These are phyloP conservation scores for Cladosporium austrohemisphaericum DNA, from an alignment of 2,329 filamentous ascomycete species.

Conservation along the genomic window DNA sequence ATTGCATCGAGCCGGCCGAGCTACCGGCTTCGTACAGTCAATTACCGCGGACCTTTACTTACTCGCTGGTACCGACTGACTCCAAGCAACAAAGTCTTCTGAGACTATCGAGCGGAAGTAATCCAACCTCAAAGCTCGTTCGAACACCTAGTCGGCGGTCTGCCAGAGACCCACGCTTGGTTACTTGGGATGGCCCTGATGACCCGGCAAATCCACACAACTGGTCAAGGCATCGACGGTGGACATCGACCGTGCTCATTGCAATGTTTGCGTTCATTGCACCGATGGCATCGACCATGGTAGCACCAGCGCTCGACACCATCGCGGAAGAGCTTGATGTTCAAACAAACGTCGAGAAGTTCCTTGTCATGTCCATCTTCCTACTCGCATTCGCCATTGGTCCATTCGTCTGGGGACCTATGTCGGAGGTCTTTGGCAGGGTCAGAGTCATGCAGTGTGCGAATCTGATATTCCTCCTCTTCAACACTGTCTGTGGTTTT, in stretches of 20 bases:
- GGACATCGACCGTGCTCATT: slow-evolving; percentile 41
- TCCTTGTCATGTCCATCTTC: slow-evolving; percentile 33
- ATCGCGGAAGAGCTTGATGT: slow-evolving; percentile 28
- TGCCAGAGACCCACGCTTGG: slow-evolving; percentile 30
- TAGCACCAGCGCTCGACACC: slow-evolving; percentile 29
- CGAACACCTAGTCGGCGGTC: slow-evolving; percentile 4
- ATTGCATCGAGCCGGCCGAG: not conserved
- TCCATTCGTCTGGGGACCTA: slow-evolving; percentile 29
- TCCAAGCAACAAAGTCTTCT: not conserved
- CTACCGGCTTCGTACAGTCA: not conserved
- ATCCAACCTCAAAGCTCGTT: not conserved
- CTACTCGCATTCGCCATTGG: slow-evolving; percentile 30
- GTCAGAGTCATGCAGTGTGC: slow-evolving; percentile 29
- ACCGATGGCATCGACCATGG: slow-evolving; percentile 32
- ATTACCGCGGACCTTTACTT: not conserved
- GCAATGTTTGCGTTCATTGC: slow-evolving; percentile 33
- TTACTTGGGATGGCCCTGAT: slow-evolving; percentile 40
- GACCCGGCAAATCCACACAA: slow-evolving; percentile 43
- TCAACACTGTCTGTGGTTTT: slow-evolving; percentile 32
- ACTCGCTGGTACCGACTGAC: not conserved
- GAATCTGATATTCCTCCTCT: slow-evolving; percentile 32
- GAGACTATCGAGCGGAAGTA: not conserved
- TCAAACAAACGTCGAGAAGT: slow-evolving; percentile 22
- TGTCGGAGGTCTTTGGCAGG: slow-evolving; percentile 30
- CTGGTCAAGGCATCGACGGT: slow-evolving; percentile 39